phyloP scores from a whole-genome alignment of 192 early-diverging fungal genomes.

The Rhizophagus sp. region DNA sequence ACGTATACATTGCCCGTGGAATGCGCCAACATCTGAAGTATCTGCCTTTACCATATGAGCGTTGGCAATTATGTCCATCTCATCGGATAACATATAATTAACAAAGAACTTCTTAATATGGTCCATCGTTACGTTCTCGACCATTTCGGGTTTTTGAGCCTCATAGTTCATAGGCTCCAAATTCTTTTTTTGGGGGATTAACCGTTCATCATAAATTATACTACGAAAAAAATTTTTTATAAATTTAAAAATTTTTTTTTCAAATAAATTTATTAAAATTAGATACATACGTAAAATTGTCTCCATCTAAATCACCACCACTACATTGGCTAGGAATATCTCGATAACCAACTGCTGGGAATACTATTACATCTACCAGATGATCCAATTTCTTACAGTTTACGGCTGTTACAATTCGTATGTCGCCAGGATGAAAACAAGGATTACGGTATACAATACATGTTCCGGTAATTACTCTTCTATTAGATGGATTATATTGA shows the following conservation, averaged over 20 bases:
- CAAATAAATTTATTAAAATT: background rate
- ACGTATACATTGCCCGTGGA: conserved; percentile 48
- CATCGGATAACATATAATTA: conserved; percentile 64
- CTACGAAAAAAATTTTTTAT: conserved; percentile 24
- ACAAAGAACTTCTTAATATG: conserved; percentile 65
- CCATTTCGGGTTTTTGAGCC: conserved; percentile 33
- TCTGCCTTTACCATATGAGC: conserved; percentile 69
- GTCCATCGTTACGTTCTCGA: conserved; percentile 45
- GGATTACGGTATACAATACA: conserved; percentile 57
- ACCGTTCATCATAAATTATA: conserved; percentile 56
- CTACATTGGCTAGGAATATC: conserved; percentile 75
- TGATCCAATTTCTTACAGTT: conserved; percentile 47
- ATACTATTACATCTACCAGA: conserved; percentile 72
- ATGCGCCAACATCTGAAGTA: conserved; percentile 42
- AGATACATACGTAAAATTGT: conserved; percentile 61
- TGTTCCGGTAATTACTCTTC: conserved; percentile 39
- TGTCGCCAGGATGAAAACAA: conserved; percentile 71
- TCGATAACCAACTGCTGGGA: conserved; percentile 64
- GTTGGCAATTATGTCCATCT: conserved; percentile 69
- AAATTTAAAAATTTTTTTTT: background rate
- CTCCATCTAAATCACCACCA: conserved; percentile 85
- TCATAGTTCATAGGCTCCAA: conserved; percentile 56
- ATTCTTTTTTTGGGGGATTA: conserved; percentile 44
- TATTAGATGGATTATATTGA: conserved; percentile 17
- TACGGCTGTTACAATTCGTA: conserved; percentile 58